phyloP scores from a whole-genome alignment of 78 protist species.

The slime mould (Dictyostelium discoideum) region DNA sequence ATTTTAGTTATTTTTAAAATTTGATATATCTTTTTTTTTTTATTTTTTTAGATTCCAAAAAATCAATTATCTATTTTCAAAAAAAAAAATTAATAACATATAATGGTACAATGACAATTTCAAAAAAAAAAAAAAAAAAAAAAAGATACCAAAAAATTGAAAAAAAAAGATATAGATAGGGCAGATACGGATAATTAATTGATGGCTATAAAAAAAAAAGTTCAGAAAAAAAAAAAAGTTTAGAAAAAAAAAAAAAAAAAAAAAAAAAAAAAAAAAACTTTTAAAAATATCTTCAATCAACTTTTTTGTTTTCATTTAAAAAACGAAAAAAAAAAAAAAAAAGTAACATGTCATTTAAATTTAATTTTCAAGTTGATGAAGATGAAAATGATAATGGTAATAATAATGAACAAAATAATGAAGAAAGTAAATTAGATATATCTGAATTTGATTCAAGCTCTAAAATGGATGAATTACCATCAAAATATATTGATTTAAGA shows the following conservation, averaged over 20 bases:
- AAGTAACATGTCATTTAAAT: slow-evolving; percentile 31
- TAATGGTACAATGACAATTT: too few species aligned
- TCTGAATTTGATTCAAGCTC: background rate
- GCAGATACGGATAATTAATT: too few species aligned
- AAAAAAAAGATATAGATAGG: too few species aligned
- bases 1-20: too few species aligned
- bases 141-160: too few species aligned
- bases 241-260: background rate
- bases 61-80: too few species aligned
- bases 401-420: background rate
- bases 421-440: background rate
- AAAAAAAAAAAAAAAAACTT: too few species aligned
- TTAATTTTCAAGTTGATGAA: slow-evolving; percentile 19
- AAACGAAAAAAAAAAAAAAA: background rate
- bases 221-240: background rate
- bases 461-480: background rate
- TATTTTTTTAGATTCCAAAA: too few species aligned
- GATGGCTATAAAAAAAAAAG: background rate
- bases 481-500: slow-evolving; percentile 1
- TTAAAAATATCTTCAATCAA: background rate
- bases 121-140: too few species aligned
- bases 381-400: background rate
- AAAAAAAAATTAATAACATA: too few species aligned
- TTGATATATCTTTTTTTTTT: too few species aligned
- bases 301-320: background rate